Evolutionary conservation across 2,329 filamentous ascomycete species (phyloP), one percentile per base, ranked within the genome.

Genomic region (Xylariaceae sp.): DNA sequence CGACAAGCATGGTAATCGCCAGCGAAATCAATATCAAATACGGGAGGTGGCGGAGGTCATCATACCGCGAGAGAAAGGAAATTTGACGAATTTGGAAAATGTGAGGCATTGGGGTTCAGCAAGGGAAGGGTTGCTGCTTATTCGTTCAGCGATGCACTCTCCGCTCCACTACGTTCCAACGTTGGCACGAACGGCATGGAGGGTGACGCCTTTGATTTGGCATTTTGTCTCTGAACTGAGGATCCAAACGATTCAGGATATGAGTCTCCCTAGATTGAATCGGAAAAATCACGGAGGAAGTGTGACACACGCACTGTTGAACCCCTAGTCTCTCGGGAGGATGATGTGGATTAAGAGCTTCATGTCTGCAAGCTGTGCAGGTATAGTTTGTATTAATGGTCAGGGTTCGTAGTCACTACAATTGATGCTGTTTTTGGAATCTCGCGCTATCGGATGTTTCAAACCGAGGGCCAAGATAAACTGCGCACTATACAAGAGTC

Each of bases 291-390:
- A 50, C 23, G 21, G 29, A 36, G 20, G 15, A 29, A 36, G 36
- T 33, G n/a, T 42, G 37, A 50, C 35, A 50, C 29, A 41, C 26
- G 39, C n/a, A n/a, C n/a, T n/a, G n/a, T n/a, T n/a, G n/a, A n/a
- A n/a, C n/a, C n/a, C n/a, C n/a, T n/a, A n/a, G n/a, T n/a, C n/a
- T 27, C 24, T 9, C 24, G 24, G 29, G 8, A 13, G 29, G n/a
- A 32, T 32, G n/a, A 16, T 3, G 16, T 36, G 21, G 2, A 13
- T 15, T 4, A 27, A 33, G 13, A 13, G 5, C 5, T 13, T 6
- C 13, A 33, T 33, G 10, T 13, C 15, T 33, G 15, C 11, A 13
- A 13, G 5, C 6, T n/a, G 10, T 13, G 11, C 10, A 33, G 11
- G 10, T 33, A 10, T 33, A 4, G 21, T n/a, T 7, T 7, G 36